These are phyloP conservation scores for Hemileia vastatrix DNA, from an alignment of 1,284 basidiomycete species.

Conservation along the genomic window DNA sequence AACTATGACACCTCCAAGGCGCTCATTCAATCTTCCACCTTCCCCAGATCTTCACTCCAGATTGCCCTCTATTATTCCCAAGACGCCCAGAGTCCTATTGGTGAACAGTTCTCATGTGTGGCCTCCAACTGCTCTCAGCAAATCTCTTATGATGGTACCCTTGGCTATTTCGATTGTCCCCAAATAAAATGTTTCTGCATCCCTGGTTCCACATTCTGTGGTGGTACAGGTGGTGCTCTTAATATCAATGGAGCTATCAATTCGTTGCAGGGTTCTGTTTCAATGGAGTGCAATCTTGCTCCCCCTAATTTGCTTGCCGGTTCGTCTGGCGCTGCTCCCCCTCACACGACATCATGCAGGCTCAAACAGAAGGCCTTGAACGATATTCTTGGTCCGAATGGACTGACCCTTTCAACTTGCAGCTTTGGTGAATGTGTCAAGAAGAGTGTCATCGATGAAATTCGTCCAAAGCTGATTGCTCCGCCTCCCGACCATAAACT, in stretches of 20 bases:
- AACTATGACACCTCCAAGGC: slow-evolving; percentile 3
- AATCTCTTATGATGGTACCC: slow-evolving; percentile 34
- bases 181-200: slow-evolving; percentile 65
- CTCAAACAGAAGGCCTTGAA: slow-evolving; percentile 65
- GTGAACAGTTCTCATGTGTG: slow-evolving; percentile 59
- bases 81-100: background rate
- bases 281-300: slow-evolving; percentile 57
- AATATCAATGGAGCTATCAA: slow-evolving; percentile 57
- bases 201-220: slow-evolving; percentile 62
- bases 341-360: slow-evolving; percentile 52
- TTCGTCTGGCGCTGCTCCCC: slow-evolving; percentile 49
- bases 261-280: slow-evolving; percentile 49
- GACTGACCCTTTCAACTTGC: slow-evolving; percentile 62
- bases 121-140: slow-evolving; percentile 60
- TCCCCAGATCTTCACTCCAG: background rate
- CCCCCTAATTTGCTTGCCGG: too few species aligned
- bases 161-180: slow-evolving; percentile 63
- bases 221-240: slow-evolving; percentile 46
- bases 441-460: slow-evolving; percentile 62
- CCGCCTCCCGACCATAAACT: slow-evolving; percentile 47
- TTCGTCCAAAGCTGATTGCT: slow-evolving; percentile 24
- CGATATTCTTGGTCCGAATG: slow-evolving; percentile 59
- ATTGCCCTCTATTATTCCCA: slow-evolving; percentile 5
- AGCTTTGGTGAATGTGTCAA: slow-evolving; percentile 73
- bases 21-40: background rate